phyloP scores from a whole-genome alignment of 352 stramenopile species.

The Pythium chondricola region DNA sequence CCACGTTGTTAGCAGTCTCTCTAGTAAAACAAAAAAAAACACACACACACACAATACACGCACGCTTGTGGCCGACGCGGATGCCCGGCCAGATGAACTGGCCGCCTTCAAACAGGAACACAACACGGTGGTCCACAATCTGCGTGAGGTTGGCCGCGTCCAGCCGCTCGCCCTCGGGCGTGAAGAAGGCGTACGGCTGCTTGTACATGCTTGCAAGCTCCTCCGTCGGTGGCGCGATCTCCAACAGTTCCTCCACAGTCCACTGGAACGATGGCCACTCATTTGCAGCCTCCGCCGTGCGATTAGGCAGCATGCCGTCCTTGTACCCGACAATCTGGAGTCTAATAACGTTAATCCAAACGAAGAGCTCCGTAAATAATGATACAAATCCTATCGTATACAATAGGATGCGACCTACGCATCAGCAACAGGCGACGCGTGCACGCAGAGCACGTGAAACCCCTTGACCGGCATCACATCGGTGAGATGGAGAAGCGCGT shows the following conservation, averaged over 20 bases:
- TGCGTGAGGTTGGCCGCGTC: slow-evolving; percentile 28
- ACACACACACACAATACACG: background rate
- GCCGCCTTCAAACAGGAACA: slow-evolving; percentile 70
- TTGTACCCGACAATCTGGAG: slow-evolving; percentile 48
- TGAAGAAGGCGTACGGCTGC: slow-evolving; percentile 64
- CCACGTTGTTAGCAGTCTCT: no score
- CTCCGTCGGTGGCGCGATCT: slow-evolving; percentile 25
- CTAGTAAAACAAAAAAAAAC: no score
- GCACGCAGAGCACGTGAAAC: slow-evolving; percentile 64
- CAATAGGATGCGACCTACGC: background rate
- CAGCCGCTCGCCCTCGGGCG: slow-evolving; percentile 38
- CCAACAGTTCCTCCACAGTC: slow-evolving; percentile 32
- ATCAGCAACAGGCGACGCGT: background rate
- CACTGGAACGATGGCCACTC: slow-evolving; percentile 30
- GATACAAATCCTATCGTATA: background rate
- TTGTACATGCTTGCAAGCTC: slow-evolving; percentile 45
- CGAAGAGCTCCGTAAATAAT: no score
- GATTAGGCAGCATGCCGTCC: slow-evolving; percentile 35
- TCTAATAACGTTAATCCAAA: slow-evolving; percentile 12
- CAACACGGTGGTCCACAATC: slow-evolving; percentile 39
- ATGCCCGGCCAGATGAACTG: slow-evolving; percentile 75
- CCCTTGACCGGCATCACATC: slow-evolving; percentile 36
- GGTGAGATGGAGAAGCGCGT: background rate
- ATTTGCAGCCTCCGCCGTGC: slow-evolving; percentile 25
- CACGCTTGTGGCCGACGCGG: slow-evolving; percentile 60